A percentile compares a stretch with the other conserved stretches of the same genome.
Conservation (phyloP, 768 basidiomycete genomes). For the Lactarius tabidus region DNA sequence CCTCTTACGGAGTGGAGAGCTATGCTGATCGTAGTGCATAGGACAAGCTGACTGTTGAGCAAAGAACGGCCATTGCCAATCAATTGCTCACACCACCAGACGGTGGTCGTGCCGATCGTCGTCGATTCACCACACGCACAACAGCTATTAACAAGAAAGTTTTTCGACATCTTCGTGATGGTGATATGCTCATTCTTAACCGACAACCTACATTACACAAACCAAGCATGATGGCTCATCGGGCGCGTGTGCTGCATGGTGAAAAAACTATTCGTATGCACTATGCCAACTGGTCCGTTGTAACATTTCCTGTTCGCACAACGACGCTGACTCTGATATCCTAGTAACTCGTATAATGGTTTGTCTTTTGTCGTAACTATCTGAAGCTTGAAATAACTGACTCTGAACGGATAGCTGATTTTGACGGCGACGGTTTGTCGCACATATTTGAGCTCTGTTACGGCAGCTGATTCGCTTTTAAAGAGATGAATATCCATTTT, state of each 20-base stretch:
- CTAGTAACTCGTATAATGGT: conserved; percentile 96
- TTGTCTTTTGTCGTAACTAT: conserved; percentile 30
- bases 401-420: conserved; percentile 56
- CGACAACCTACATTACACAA: conserved; percentile 98
- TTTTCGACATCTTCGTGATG: conserved; percentile 89
- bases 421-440: conserved; percentile 82
- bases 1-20: not conserved
- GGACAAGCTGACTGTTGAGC: conserved; percentile 85
- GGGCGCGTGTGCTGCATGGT: conserved; percentile 83
- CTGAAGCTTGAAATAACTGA: conserved; percentile 18
- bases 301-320: not conserved
- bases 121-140: conserved; percentile 71
- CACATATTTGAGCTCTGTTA: conserved; percentile 5
- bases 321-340: conserved; percentile 26
- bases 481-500: conserved; percentile 99
- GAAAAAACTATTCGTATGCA: conserved; percentile 99
- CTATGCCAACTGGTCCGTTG: conserved; percentile 92
- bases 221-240: conserved; percentile 99
- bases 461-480: conserved; percentile 23
- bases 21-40: conserved; percentile 31
- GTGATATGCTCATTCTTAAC: conserved; percentile 93
- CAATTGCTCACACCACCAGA: conserved; percentile 91
- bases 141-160: conserved; percentile 93
- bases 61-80: conserved; percentile 92
- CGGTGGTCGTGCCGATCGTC: conserved; percentile 47